These are phyloP conservation scores for Psilocybe subaeruginosa DNA, from an alignment of 768 basidiomycete species.

Conservation along the genomic window DNA sequence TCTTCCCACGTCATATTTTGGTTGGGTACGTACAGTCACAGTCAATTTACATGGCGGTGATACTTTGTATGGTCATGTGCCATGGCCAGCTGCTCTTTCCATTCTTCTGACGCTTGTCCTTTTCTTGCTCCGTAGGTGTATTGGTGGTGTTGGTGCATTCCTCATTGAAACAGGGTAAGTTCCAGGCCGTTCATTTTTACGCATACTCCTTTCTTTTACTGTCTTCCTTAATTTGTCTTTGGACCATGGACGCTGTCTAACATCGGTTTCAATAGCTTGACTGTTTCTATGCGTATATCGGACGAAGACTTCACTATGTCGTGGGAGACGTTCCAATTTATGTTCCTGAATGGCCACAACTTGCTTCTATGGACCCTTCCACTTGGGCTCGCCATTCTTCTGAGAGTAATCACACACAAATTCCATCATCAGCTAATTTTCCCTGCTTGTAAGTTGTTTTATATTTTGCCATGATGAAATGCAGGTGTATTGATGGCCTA, in stretches of 20 bases:
- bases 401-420: constrained; percentile 79
- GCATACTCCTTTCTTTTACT: not conserved
- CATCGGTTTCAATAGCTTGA: constrained; percentile 51
- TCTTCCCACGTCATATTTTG: constrained; percentile 95
- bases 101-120: not conserved
- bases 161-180: constrained; percentile 84
- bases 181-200: not conserved
- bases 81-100: constrained; percentile 7
- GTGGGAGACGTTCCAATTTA: constrained; percentile 63
- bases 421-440: constrained; percentile 91
- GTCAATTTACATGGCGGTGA: not conserved
- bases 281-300: constrained; percentile 81
- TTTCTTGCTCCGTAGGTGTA: constrained; percentile 53
- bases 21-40: constrained; percentile 66
- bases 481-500: not conserved
- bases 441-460: constrained; percentile 61
- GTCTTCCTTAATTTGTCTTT: not conserved
- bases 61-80: constrained; percentile 3
- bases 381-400: constrained; percentile 69
- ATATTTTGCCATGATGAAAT: not conserved
- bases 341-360: constrained; percentile 66
- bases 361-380: constrained; percentile 83
- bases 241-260: not conserved
- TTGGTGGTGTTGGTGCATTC: constrained; percentile 96
- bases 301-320: constrained; percentile 78